Base-by-base conservation (phyloP, 2,329 filamentous ascomycete species). In the Aulographum hederae region DNA sequence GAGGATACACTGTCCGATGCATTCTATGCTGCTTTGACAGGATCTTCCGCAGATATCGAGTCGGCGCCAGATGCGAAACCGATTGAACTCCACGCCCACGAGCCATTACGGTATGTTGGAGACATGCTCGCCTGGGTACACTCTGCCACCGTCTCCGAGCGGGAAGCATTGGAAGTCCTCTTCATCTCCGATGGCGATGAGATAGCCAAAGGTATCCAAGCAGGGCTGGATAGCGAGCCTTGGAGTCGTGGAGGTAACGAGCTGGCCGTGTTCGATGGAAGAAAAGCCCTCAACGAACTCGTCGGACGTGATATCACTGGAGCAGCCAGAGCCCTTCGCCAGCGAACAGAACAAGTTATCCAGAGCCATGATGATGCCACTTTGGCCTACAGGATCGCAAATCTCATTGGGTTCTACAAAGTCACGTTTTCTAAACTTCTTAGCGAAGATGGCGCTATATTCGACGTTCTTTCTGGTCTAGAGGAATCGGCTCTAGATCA, bases 91-190 rank as follows among this genome's bases (percentile, higher is more conserved):
- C 78, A 76, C 8, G 86, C 89, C 1, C 86, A 95, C 48, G 89
- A 98, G 46, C 76, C 82, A 1, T 57, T 95, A 17, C 73, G 89
- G 14, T 95, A 95, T 50, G 73, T 91, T 3, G 84, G 89, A 32
- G 89, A 98, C 48, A 98, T 98, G 85, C 66, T 98, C 11, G 89
- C 89, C 4, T 98, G 89, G 89, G 73, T 78, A 4, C 89, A 98
- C 50, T 93, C 89, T 1, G 79, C 85, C 3, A 77, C 86, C 0
- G 89, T 98, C 1, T 91, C 86, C 19, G 89, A 98, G 52, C 70
- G 80, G 32, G 89, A 98, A 53, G 84, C 85, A 0, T 63, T 98
- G 4, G 86, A 95, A 50, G 73, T 82, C 2, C 61, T 98, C 1
- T 98, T 98, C 47, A 75, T 94, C 26, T 77, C 78, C 0, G 85